Evolutionary conservation across 2,329 filamentous ascomycete genomes (phyloP).

Genomic region (Fusarium poae): DNA sequence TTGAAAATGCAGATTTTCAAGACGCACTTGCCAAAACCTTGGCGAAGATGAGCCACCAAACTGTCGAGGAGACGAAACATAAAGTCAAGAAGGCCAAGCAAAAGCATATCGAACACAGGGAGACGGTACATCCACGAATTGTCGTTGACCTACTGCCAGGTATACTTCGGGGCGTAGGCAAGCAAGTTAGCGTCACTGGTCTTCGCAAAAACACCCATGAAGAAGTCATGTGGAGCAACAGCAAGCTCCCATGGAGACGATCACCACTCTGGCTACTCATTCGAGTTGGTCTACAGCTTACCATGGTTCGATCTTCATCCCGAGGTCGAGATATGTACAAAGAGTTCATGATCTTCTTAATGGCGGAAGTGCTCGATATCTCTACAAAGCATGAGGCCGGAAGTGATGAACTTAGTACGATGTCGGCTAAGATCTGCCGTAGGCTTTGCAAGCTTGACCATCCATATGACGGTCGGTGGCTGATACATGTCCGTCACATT

Average conservation of each 20-base stretch:
- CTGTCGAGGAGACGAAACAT: neutral
- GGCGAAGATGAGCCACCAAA: neutral
- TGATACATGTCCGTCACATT: no score
- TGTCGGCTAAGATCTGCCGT: no score
- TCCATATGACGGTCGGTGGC: no score
- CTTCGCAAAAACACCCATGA: slow-evolving; percentile 66
- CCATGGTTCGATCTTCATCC: slow-evolving; percentile 8
- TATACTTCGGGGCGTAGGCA: no score
- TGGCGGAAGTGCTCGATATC: slow-evolving; percentile 11
- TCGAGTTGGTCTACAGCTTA: slow-evolving; percentile 63
- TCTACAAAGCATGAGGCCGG: no score
- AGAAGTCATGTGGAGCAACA: slow-evolving; percentile 61
- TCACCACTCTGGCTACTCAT: slow-evolving; percentile 69
- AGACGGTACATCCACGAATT: no score
- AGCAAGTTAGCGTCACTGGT: no score
- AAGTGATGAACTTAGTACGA: no score
- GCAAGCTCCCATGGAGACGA: slow-evolving; percentile 58
- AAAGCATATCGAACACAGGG: no score
- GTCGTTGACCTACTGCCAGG: no score
- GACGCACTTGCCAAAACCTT: neutral
- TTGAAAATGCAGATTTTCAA: neutral
- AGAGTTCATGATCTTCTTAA: slow-evolving; percentile 34
- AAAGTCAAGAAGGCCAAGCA: no score
- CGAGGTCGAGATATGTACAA: slow-evolving; percentile 18
- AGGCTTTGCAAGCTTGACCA: no score